Evolutionary conservation across 352 stramenopile species (phyloP), one percentile per base, ranked within the genome.

Genomic region (Phytophthora lateralis): DNA sequence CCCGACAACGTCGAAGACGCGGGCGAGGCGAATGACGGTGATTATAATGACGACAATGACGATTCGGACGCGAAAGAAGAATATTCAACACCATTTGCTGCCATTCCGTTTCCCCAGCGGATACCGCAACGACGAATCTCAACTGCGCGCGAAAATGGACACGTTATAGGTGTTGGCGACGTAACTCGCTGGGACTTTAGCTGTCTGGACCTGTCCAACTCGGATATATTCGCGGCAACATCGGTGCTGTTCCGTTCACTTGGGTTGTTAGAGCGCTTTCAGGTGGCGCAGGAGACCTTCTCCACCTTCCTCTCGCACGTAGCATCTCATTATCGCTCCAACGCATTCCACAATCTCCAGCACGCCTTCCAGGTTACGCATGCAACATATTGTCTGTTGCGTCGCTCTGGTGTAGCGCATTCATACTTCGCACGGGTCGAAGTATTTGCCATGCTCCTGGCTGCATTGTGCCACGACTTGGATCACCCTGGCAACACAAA

Each of bases 401-500:
- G 69, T 9, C 67, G 73, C 6, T 69, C 59, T 29, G 70, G 63
- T 65, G 69, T 69, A 53, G 64, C 62, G 18, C 60, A 60, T n/a
- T 61, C 59, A 6, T 85, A 82, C 27, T 88, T 85, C 24, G 67
- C 69, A 17, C 59, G 52, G 4, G 42, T 88, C 27, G 75, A 91
- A 61, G 71, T 82, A 14, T 88, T 91, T 53, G 58, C 84, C 14
- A 71, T 76, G 55, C 55, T 76, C 2, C 24, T 93, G 12, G 78
- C 76, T 38, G 75, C 80, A 2, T 56, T 93, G 24, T 82, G 78
- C 34, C 84, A 93, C 41, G 85, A 96, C 47, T 69, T 95, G 24
- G 86, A 92, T 48, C 88, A 96, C 37, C 82, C 85, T 7, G 86
- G 84, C 3, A 86, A 89, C 55, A 93, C 82, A 38, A 96, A 96